A percentile compares a stretch with the other conserved stretches of the same genome.
Conservation (phyloP, 2,329 filamentous ascomycete species). For the Chrysosporium keratinophilum region DNA sequence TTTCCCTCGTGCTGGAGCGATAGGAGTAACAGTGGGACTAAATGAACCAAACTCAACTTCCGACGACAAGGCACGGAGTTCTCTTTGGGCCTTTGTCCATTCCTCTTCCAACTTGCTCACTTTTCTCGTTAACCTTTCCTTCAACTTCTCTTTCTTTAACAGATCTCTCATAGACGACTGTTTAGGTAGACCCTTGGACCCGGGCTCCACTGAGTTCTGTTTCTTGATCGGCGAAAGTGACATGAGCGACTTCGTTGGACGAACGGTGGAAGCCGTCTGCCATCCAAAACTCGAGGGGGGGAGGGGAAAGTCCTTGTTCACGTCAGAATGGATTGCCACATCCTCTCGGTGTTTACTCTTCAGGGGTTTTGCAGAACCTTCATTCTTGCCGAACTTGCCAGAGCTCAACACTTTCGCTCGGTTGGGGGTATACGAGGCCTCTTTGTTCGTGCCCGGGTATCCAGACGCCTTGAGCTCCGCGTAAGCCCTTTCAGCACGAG, state of each 20-base stretch:
- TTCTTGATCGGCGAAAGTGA: conserved; percentile 5
- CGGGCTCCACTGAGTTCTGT: neutral
- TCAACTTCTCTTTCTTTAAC: conserved; percentile 20
- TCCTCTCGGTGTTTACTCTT: neutral
- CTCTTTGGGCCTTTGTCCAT: conserved; percentile 44
- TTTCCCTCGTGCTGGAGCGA: conserved; percentile 20
- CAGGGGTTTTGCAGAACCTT: neutral
- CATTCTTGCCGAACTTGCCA: neutral
- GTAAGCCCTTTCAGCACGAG: conserved; percentile 37
- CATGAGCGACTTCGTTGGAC: conserved; percentile 4
- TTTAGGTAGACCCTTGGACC: neutral
- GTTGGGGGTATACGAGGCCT: neutral
- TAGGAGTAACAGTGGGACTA: neutral
- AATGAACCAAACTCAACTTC: neutral
- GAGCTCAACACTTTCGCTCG: neutral
- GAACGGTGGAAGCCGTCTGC: conserved; percentile 5
- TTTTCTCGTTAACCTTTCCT: conserved; percentile 46
- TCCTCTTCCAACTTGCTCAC: conserved; percentile 53
- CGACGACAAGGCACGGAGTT: conserved; percentile 30
- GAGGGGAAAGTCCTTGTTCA: conserved; percentile 6
- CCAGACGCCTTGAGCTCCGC: conserved; percentile 45
- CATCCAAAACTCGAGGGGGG: conserved; percentile 1
- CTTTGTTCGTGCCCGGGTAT: conserved; percentile 32
- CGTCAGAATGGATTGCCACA: neutral
- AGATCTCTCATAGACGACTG: conserved; percentile 33